A percentile compares a stretch with the other conserved stretches of the same genome.
phyloP scores from a whole-genome alignment of 306 rosid genomes.

The Neltuma alba region DNA sequence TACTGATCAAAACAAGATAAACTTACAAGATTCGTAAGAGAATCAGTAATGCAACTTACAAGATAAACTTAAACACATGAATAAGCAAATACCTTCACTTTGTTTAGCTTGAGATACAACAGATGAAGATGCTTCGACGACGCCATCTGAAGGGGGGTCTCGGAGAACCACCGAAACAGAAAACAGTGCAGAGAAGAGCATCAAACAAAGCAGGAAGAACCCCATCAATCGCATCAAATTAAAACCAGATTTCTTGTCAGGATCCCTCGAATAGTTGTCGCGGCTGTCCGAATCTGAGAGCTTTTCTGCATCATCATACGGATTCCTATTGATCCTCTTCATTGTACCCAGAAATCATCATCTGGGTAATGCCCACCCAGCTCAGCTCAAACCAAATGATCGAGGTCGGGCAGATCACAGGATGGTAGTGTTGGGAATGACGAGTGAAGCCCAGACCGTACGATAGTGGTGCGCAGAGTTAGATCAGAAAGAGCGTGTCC shows the following conservation, averaged over 20 bases:
- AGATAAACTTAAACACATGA: background rate
- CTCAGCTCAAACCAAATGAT: background rate
- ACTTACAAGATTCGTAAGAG: background rate
- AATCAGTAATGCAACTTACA: background rate
- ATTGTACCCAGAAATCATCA: conserved; percentile 45
- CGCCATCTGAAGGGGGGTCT: conserved; percentile 81
- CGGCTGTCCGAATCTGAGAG: conserved; percentile 37
- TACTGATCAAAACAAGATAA: background rate
- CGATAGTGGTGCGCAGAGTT: background rate
- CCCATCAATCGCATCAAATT: conserved; percentile 62
- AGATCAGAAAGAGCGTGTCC: background rate
- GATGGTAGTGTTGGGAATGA: background rate
- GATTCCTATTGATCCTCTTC: conserved; percentile 56
- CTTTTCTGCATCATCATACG: conserved; percentile 29
- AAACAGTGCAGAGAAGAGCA: conserved; percentile 72
- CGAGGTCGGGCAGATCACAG: background rate
- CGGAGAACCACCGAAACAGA: conserved; percentile 71
- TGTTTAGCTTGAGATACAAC: conserved; percentile 34
- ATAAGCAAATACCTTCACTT: conserved; percentile 43
- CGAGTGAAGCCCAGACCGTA: background rate
- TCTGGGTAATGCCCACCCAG: conserved; percentile 38
- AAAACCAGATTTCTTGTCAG: conserved; percentile 42
- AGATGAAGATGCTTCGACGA: conserved; percentile 37
- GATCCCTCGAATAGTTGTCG: conserved; percentile 36
- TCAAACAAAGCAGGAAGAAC: conserved; percentile 56